Evolutionary conservation across 257 asterid species (phyloP), one percentile per base, ranked within the genome.

Genomic region (Solanum appendiculatum): DNA sequence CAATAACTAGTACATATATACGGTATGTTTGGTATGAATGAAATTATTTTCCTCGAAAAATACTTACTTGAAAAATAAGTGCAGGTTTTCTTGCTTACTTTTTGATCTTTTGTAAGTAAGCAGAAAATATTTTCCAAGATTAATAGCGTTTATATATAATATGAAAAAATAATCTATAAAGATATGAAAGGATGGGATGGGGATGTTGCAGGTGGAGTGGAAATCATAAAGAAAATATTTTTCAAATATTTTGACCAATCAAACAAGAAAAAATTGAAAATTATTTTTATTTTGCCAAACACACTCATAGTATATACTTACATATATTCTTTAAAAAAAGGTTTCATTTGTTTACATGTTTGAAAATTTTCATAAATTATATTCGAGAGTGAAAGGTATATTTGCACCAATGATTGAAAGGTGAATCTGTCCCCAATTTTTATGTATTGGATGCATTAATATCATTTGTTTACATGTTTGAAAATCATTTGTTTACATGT

Each of bases 371-470:
- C 54, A 44, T 13, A 51, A 74, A 51, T 60, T 7, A 20, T 73
- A 86, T 29, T 58, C 54, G 5, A 3, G 29, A 27, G 70, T 33
- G 64, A 70, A 75, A 58, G 40, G 63, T 58, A 13, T 80, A 58
- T 56, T 77, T 39, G 51, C 40, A 14, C 40, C 64, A 7, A 78
- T 78, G 64, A 44, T 78, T 46, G 84, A 80, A 78, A 78, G 36
- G 40, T 27, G 66, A 80, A 80, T 80, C n/a, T 80, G 66, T 80
- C 84, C 84, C 84, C 84, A 80, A n/a, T n/a, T n/a, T n/a, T n/a
- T n/a, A n/a, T n/a, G n/a, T n/a, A n/a, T n/a, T n/a, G n/a, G n/a
- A n/a, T n/a, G n/a, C n/a, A n/a, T n/a, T n/a, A n/a, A n/a, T n/a
- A n/a, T n/a, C n/a, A n/a, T n/a, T n/a, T n/a, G n/a, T n/a, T n/a